Conservation (phyloP, 176 grass and related monocot species). For the Dactylis glomerata region DNA sequence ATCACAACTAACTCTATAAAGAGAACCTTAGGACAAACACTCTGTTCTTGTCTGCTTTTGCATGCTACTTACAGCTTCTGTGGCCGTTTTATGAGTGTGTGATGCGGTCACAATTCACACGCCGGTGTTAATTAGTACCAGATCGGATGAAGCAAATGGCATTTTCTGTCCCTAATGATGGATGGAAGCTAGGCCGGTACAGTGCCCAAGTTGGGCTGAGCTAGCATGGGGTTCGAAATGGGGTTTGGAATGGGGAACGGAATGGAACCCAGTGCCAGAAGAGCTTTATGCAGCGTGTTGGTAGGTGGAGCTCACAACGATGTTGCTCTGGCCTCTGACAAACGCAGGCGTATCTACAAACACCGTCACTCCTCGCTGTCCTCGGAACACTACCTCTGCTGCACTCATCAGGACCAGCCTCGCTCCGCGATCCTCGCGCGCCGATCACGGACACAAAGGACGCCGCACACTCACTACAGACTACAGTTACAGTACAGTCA, state of each 20-base stretch:
- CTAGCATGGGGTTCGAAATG: background rate
- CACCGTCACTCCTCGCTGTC: background rate
- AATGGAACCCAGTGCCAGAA: background rate
- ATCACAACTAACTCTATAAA: background rate
- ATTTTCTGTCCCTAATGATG: background rate
- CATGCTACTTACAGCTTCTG: no score
- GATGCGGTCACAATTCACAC: background rate
- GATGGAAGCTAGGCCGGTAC: background rate
- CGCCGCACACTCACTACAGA: background rate
- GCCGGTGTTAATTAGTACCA: background rate
- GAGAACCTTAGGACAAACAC: background rate
- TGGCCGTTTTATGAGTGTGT: no score
- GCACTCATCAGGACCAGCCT: background rate
- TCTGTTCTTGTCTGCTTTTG: background rate
- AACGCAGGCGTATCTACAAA: background rate
- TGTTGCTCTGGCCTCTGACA: conserved; percentile 28
- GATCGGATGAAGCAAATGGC: background rate
- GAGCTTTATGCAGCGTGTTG: background rate
- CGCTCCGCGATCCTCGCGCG: background rate
- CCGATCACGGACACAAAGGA: background rate
- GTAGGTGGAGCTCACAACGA: conserved; percentile 19
- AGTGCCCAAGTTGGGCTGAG: background rate
- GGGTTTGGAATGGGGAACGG: no score
- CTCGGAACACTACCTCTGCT: background rate
- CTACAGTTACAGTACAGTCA: background rate